Evolutionary conservation across 495 filamentous ascomycete species (phyloP), one percentile per base, ranked within the genome.

Genomic region (Daldinia decipiens): DNA sequence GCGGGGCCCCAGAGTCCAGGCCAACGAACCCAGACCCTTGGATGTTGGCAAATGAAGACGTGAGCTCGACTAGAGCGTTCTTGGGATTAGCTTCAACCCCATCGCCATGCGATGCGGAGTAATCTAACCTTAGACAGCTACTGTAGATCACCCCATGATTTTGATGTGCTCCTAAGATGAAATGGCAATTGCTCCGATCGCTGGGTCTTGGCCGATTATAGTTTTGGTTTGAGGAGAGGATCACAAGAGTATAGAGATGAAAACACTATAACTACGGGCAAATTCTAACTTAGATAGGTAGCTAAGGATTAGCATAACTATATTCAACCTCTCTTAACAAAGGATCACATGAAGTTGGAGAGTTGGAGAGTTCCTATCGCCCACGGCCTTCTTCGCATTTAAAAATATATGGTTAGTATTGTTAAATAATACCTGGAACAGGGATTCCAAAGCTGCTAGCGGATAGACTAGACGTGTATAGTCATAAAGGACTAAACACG

Each of bases 1-100:
- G 70, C 70, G 70, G 70, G 70, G 70, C 43, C 70, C 70, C 61
- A 53, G 56, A 64, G 32, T 39, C 68, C 52, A 61, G 50, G 51
- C 32, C 59, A 58, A 24, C 34, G 34, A 63, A 45, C 55, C 57
- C 24, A 53, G 52, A 60, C 53, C 57, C 58, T 34, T 60, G 70
- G 70, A n/a, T 58, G 54, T 61, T 64, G 63, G 64, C 40, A 62
- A 60, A 61, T 51, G 57, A 73, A 50, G 65, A 68, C 24, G 52
- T 66, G 62, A 69, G 51, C 56, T 62, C 15, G 61, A 66, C 65
- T 73, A 73, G 43, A 34, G 40, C 45, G 50, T 61, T 73, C 61
- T 53, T 69, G 65, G 70, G 9, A 60, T 62, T 69, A 73, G 65
- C 36, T 73, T 65, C 51, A 32, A 72, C 53, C 29, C 56, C 53